Percentiles rank a stretch among this genome's conserved stretches.
These are phyloP conservation scores for Diaporthe capsici DNA, from an alignment of 2,329 filamentous ascomycete genomes.

Conservation along the genomic window DNA sequence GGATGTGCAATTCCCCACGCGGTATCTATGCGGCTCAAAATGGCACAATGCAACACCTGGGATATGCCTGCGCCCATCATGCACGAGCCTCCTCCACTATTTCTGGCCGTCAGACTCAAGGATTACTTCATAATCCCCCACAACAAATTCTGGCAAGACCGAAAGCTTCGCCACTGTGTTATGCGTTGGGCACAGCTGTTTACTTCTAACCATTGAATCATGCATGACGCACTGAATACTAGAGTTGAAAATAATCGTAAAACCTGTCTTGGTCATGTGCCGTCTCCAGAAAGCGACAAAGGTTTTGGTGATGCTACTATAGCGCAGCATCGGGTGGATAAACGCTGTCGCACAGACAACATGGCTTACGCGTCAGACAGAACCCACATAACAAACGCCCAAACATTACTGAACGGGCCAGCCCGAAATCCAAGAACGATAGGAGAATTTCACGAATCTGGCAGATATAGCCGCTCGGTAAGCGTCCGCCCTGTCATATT, in stretches of 20 bases:
- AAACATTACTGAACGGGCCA: slow-evolving; percentile 18
- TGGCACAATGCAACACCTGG: slow-evolving; percentile 8
- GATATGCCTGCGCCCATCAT: slow-evolving; percentile 8
- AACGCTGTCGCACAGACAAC: slow-evolving; percentile 8
- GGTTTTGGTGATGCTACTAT: slow-evolving; percentile 10
- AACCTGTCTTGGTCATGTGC: neutral
- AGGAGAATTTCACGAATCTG: neutral
- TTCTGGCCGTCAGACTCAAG: neutral
- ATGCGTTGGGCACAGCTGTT: neutral
- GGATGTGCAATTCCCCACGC: slow-evolving; percentile 18
- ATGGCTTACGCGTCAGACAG: slow-evolving; percentile 17
- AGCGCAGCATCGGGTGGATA: slow-evolving; percentile 24
- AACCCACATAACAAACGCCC: neutral
- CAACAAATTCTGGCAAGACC: neutral
- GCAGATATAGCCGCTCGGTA: slow-evolving; percentile 9
- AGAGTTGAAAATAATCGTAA: neutral
- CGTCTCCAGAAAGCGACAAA: neutral
- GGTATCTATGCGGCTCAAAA: slow-evolving; percentile 33
- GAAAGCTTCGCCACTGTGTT: neutral
- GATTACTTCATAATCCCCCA: neutral
- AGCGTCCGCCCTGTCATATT: slow-evolving; percentile 20
- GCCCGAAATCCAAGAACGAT: slow-evolving; percentile 17
- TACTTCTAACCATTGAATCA: neutral
- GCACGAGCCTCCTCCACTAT: slow-evolving; percentile 17
- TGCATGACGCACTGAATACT: neutral